Evolutionary conservation across 768 basidiomycete species (phyloP), one percentile per base, ranked within the genome.

Genomic region (Mrakia gelida): DNA sequence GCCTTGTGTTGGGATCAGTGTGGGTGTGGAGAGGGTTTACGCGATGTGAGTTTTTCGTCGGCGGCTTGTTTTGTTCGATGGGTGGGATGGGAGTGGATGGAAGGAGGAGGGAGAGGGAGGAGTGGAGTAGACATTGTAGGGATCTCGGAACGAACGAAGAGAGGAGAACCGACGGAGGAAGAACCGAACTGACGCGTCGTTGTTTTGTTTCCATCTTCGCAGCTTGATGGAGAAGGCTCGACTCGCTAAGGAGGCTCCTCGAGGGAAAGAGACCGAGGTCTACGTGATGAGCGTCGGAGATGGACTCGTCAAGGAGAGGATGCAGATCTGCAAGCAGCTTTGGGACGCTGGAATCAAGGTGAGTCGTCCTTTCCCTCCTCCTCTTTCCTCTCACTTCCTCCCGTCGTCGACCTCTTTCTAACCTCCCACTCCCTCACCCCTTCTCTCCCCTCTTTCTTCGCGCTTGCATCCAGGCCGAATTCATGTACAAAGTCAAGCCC

Each of bases 21-120:
- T 98, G 80, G 97, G 96, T 21, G 87, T 98, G 80, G 97, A 99
- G 85, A 86, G 96, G 30, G 90, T 99, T 75, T 98, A 97, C 81
- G 92, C 93, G 28, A 86, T 99, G 63, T 76, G 30, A 56, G 75
- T 76, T 9, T 16, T 9, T 21, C 38, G n/a, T n/a, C n/a, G n/a
- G n/a, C n/a, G n/a, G 32, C 32, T 49, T 2, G 7, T 16, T 49
- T 10, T 9, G 45, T 16, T 49, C 45, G 2, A 13, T 49, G 8
- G 45, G 9, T 49, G 8, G 41, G 11, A 2, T 15, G 2, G 9
- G 45, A 49, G 15, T 49, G 8, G 7, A 9, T 49, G 45, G 45
- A 49, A 13, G 15, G 45, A 49, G 15, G 15, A 49, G 28, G n/a
- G 15, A 28, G 38, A 13, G 34, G 43, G 26, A 21, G 45, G 49